Base-by-base conservation (phyloP, 805 yeast genomes). In the Clavispora santaluciae region DNA sequence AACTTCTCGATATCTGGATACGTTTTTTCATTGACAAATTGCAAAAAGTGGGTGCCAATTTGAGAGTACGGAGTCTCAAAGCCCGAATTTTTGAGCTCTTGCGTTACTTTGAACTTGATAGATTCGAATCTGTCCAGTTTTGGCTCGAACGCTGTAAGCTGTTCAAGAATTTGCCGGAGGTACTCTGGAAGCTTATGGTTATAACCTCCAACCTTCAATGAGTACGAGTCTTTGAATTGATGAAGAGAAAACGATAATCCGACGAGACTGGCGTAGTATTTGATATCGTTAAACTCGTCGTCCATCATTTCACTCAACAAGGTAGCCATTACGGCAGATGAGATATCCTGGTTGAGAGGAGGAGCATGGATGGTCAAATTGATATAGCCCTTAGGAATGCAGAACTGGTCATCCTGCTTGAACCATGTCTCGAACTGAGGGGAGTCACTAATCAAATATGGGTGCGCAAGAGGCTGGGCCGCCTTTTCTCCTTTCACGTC, bases 341-440 rank as follows among this genome's bases (percentile, higher is more conserved):
- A 61, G 2, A 87, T 79, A n/a, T 83, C 76, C 1, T 75, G 63
- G 36, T 75, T 75, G 0, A 84, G 70, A 10, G 74, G 68, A 1
- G 95, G 95, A 31, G 79, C 64, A 46, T 80, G 81, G 48, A 91
- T 71, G 30, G 76, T 69, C 39, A 87, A 58, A 29, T 77, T 76
- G 22, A 89, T 76, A 36, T 77, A 70, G 1, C 93, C 93, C 64
- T 90, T 86, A 37, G 98, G 99, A 13, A 86, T 85, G 70, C 84
- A 79, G 57, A 91, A 86, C 38, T 82, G 79, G 50, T 91, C 96
- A 64, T 91, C 96, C 52, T 83, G 83, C 59, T 91, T 91, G 60
- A 71, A 86, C 98, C 98, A 91, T 26, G 86, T 65, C 51, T 80
- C 81, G 28, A 72, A 61, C 36, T 70, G 70, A 11, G 72, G 62